Base-by-base conservation (phyloP, 2,329 filamentous ascomycete genomes). In the Sporothrix brasiliensis region DNA sequence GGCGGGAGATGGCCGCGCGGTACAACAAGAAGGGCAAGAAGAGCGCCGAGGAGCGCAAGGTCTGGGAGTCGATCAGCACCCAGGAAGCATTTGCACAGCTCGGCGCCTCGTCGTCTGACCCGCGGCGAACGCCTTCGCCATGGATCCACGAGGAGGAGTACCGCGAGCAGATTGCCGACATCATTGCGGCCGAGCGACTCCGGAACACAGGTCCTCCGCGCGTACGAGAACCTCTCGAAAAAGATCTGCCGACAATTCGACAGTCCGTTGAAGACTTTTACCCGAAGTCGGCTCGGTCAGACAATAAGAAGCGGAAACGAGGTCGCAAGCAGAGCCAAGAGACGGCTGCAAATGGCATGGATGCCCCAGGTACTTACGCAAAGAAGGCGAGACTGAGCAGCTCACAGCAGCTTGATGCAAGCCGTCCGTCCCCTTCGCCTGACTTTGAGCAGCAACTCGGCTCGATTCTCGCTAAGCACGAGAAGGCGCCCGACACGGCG, bases 71-170 rank as follows among this genome's bases (percentile, higher is more conserved):
- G 73, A 85, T 88, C 50, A 92, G 88, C 75, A 94, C 87, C 72
- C 92, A 93, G 0, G 97, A 97, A 74, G 89, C 91, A 1, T 83
- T 89, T 0, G 94, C 97, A 74, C 93, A 89, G 4, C 81, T 98
- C 71, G 86, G 96, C 3, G 92, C 93, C 2, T 96, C 98, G 89
- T 97, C 93, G 52, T 93, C 93, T 6, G 91, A 95, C 78, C 83
- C 89, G 44, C 87, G 93, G 68, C 86, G 92, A 72, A 87, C 88
- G 2, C 86, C 89, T 52, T 84, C 88, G n/a, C 88, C 89, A 0
- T 99, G 95, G 94, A 91, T 97, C 69, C 94, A 97, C 74, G 94
- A 98, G 78, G 89, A 92, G 61, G 94, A 97, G 76, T 94, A 91
- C 76, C 84, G 88, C 44, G 82, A 89, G 56, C 85, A 91, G 74